Conservation (phyloP, 1,139 yeast genomes). For the Pichiaceae sp. region DNA sequence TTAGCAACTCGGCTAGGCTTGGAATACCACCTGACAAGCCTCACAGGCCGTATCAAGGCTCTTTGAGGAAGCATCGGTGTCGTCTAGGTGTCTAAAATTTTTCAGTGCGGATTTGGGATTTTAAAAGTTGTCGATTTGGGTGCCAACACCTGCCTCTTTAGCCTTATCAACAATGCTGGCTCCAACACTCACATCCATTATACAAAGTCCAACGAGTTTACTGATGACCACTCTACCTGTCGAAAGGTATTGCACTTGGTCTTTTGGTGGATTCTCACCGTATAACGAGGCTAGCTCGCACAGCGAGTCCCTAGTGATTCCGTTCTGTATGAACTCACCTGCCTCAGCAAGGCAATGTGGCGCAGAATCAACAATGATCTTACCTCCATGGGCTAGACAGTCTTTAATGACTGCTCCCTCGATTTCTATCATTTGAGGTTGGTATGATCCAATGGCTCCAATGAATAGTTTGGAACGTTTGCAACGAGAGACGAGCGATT, state of each 20-base stretch:
- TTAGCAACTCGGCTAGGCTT: conserved; percentile 2
- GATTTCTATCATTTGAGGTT: conserved; percentile 61
- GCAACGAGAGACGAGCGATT: conserved; percentile 27
- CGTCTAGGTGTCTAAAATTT: neutral
- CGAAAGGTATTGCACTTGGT: conserved; percentile 5
- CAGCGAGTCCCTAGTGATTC: conserved; percentile 28
- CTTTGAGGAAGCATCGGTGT: neutral
- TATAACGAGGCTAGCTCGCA: conserved; percentile 38
- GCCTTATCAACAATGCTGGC: conserved; percentile 22
- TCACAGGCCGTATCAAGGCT: neutral
- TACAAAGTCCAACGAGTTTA: conserved; percentile 52
- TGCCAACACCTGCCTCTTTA: conserved; percentile 18
- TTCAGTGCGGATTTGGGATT: neutral
- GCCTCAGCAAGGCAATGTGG: conserved; percentile 53
- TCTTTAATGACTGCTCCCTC: conserved; percentile 35
- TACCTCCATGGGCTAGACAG: conserved; percentile 24
- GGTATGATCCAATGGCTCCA: conserved; percentile 59
- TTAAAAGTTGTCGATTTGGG: conserved; percentile 21
- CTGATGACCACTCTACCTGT: conserved; percentile 30
- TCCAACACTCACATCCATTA: conserved; percentile 52
- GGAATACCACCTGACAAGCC: neutral
- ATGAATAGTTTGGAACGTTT: conserved; percentile 33
- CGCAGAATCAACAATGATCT: conserved; percentile 51
- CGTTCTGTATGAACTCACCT: conserved; percentile 50
- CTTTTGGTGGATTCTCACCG: conserved; percentile 4